Percentiles rank a stretch among this genome's conserved stretches.
phyloP scores from a whole-genome alignment of 2,329 filamentous ascomycete species.

The Westerdykella ornata region DNA sequence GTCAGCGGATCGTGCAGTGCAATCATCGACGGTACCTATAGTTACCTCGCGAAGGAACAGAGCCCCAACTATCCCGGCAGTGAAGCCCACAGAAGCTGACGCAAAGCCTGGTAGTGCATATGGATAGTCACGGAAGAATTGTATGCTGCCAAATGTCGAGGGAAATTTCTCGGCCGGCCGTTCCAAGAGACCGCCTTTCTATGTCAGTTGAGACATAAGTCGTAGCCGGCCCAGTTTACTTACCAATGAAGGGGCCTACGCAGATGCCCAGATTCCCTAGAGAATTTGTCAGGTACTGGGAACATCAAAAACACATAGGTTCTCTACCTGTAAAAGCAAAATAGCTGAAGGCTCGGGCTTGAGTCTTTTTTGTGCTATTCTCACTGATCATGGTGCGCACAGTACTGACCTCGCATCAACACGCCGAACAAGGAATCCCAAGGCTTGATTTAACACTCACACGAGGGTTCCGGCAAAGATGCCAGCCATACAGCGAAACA shows the following conservation, averaged over 20 bases:
- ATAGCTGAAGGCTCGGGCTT: conserved; percentile 67
- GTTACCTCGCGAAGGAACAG: conserved; percentile 56
- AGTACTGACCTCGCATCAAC: conserved; percentile 39
- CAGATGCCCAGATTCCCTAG: conserved; percentile 62
- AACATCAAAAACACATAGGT: too few relatives aligned
- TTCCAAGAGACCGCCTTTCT: conserved; percentile 58
- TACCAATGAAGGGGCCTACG: conserved; percentile 58
- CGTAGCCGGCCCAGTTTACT: conserved; percentile 1
- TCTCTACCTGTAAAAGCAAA: conserved; percentile 60
- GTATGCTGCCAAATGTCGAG: conserved; percentile 47
- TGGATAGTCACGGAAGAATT: conserved; percentile 58
- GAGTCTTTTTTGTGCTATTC: conserved; percentile 61
- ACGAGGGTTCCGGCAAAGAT: conserved; percentile 68
- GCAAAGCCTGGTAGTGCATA: conserved; percentile 60
- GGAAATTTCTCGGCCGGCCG: conserved; percentile 61
- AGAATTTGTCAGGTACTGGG: too few relatives aligned
- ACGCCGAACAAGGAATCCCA: neutral
- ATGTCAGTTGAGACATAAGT: conserved; percentile 1
- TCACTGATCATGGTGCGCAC: conserved; percentile 73
- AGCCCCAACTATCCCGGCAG: conserved; percentile 46
- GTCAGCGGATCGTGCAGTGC: neutral
- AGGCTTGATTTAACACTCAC: conserved; percentile 18
- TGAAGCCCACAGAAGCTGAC: conserved; percentile 49
- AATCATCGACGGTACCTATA: neutral
- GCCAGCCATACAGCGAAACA: conserved; percentile 64